These are phyloP conservation scores for Corylus heterophylla DNA, from an alignment of 306 rosid genomes.

Conservation along the genomic window DNA sequence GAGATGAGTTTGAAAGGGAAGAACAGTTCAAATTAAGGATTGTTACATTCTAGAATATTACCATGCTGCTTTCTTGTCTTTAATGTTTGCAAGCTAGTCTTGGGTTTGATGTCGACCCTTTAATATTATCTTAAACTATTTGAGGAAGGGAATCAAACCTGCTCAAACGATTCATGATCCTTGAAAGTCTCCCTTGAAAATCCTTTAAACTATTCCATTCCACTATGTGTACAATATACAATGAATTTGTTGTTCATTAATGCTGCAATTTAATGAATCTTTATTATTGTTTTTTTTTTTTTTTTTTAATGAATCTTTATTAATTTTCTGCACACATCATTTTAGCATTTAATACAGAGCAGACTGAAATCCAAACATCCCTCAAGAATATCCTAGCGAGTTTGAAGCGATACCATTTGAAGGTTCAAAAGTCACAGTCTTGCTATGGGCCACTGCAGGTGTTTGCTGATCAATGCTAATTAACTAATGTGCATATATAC, in stretches of 20 bases:
- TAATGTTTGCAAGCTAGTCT: background rate
- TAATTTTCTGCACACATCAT: background rate
- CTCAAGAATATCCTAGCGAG: background rate
- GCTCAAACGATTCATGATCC: background rate
- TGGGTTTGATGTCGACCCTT: background rate
- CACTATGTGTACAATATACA: background rate
- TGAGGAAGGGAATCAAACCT: background rate
- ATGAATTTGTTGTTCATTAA: background rate
- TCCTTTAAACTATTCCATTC: background rate
- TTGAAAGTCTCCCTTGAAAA: background rate
- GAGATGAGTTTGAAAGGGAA: slow-evolving; percentile 10
- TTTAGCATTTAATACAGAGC: background rate
- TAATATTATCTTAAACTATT: background rate
- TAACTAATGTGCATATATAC: background rate
- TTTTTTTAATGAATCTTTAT: background rate
- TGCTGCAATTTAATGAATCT: background rate
- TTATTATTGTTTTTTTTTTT: background rate
- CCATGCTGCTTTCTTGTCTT: background rate
- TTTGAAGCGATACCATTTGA: background rate
- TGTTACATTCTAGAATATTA: background rate
- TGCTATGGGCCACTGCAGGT: background rate
- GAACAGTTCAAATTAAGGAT: background rate
- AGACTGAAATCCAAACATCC: background rate
- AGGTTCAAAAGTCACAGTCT: background rate
- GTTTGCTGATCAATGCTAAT: background rate